Evolutionary conservation across 148 eudicot species (phyloP), one percentile per base, ranked within the genome.

Genomic region (Hydrangea macrophylla): DNA sequence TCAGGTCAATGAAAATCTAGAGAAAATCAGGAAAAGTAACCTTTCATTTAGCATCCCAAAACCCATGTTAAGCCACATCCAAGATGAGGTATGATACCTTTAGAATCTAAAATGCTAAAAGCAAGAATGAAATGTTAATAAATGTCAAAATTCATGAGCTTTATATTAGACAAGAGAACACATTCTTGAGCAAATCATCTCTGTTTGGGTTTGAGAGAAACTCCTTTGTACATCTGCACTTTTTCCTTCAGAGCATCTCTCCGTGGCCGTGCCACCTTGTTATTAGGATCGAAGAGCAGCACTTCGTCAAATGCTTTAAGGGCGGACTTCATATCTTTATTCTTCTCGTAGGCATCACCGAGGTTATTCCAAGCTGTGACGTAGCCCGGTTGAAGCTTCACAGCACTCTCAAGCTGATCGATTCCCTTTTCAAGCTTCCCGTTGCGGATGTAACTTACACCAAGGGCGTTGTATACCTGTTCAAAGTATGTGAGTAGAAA

Each of bases 321-420:
- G 42, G 98, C 98, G 5, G 84, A 67, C 36, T 80, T 88, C n/a
- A 81, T 75, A 45, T 92, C 96, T 55, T 92, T 88, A 72, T 88
- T 83, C 78, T 86, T 70, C 74, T 92, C 98, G 55, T 84, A 92
- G 20, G 96, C 98, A 54, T 92, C 96, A 37, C 98, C 98, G 2
- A 92, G 85, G 82, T 92, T 92, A 83, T 92, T 92, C 97, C 97
- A 89, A 32, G 97, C 97, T 0, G 91, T 92, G 13, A 92, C 92
- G 57, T 92, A 92, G 7, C 97, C 97, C 2, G 97, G 97, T 77
- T 92, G 97, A 44, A 89, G 77, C 81, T 87, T 92, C 58, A 92
- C 96, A 1, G 96, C 97, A 17, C 67, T 84, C 76, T 89, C 89
- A 69, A 92, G 81, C 80, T 89, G 96, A 20, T 80, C 9, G 13